Evolutionary conservation across 768 basidiomycete genomes (phyloP).

Genomic region (Butyriboletus loyo): DNA sequence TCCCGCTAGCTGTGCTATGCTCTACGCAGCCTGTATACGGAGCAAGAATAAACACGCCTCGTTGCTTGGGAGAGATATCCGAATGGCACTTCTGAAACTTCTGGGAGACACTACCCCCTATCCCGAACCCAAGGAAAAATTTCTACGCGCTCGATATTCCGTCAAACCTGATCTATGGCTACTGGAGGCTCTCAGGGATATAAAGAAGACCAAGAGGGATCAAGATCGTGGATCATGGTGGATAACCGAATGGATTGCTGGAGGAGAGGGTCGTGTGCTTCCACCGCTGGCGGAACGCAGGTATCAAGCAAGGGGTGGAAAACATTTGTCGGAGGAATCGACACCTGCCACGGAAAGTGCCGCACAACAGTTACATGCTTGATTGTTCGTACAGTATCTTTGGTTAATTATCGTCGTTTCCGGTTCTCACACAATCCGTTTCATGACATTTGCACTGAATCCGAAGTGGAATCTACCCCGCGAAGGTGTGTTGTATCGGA

Average conservation of each 20-base stretch:
- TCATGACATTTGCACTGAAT: not conserved
- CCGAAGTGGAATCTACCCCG: not conserved
- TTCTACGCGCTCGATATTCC: conserved; percentile 23
- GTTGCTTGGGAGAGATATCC: conserved; percentile 40
- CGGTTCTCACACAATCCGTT: not conserved
- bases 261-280: conserved; percentile 21
- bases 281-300: conserved; percentile 18
- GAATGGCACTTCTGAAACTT: conserved; percentile 39
- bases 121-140: conserved; percentile 17
- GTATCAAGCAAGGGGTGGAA: conserved; percentile 8
- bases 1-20: conserved; percentile 53
- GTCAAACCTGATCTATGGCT: conserved; percentile 39
- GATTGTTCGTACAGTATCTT: not conserved
- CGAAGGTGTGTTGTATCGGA: not conserved
- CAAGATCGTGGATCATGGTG: conserved; percentile 28
- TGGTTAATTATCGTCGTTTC: not conserved
- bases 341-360: not conserved
- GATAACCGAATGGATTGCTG: conserved; percentile 27
- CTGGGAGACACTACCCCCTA: conserved; percentile 18
- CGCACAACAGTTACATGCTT: conserved; percentile 9
- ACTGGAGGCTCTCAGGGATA: conserved; percentile 34
- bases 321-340: not conserved
- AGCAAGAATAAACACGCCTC: conserved; percentile 39
- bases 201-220: conserved; percentile 32
- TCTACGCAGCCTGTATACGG: conserved; percentile 54